These are phyloP conservation scores for Iodosphaeria phyllophila DNA, from an alignment of 2,329 filamentous ascomycete genomes.

Conservation along the genomic window DNA sequence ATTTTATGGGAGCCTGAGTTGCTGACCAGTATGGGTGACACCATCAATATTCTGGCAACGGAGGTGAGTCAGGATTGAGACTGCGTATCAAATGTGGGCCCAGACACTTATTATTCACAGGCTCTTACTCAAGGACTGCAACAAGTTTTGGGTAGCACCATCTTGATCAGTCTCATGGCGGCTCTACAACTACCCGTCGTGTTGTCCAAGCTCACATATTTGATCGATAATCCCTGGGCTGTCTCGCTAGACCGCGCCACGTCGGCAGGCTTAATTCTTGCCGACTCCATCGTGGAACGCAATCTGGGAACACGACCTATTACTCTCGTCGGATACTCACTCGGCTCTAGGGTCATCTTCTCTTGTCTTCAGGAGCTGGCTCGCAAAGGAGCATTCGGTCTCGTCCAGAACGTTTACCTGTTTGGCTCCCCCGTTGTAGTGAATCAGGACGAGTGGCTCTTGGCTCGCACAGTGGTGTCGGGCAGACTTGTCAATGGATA, in stretches of 20 bases:
- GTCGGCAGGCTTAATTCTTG: slow-evolving; percentile 75
- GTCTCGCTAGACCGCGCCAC: slow-evolving; percentile 88
- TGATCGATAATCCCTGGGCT: slow-evolving; percentile 97
- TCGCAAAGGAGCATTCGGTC: slow-evolving; percentile 62
- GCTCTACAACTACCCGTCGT: slow-evolving; percentile 84
- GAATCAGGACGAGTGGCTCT: slow-evolving; percentile 76
- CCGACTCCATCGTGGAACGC: slow-evolving; percentile 80
- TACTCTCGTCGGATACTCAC: slow-evolving; percentile 85
- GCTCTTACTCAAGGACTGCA: slow-evolving; percentile 91
- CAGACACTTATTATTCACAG: slow-evolving; percentile 23
- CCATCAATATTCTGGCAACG: slow-evolving; percentile 93
- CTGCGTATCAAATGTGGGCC: too few relatives aligned
- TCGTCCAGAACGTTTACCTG: slow-evolving; percentile 88
- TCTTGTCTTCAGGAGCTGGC: slow-evolving; percentile 77
- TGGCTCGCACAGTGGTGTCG: slow-evolving; percentile 63
- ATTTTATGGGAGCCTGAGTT: slow-evolving; percentile 97
- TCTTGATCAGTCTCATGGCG: slow-evolving; percentile 78
- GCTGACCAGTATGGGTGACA: slow-evolving; percentile 93
- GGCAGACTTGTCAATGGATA: slow-evolving; percentile 94
- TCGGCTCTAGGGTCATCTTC: slow-evolving; percentile 84
- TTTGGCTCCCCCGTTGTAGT: slow-evolving; percentile 87
- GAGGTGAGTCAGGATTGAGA: slow-evolving; percentile 43
- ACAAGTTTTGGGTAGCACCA: slow-evolving; percentile 80
- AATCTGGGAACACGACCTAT: slow-evolving; percentile 83
- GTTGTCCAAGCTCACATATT: slow-evolving; percentile 79